These are phyloP conservation scores for Ogataea dorogensis DNA, from an alignment of 805 yeast species.

Conservation along the genomic window DNA sequence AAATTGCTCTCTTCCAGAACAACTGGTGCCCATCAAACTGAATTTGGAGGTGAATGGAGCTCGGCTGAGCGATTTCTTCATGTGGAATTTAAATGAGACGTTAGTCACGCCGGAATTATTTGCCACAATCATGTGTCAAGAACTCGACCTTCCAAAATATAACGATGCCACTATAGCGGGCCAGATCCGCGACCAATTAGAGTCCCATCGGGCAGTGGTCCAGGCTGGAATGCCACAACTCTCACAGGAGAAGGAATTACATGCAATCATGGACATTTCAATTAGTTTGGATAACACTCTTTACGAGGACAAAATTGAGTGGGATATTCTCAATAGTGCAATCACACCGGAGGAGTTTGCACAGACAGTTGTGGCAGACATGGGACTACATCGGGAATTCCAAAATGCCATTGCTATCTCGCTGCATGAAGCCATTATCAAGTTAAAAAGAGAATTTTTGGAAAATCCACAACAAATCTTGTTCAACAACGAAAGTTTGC, in stretches of 20 bases:
- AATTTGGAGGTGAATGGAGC: conserved; percentile 57
- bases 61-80: conserved; percentile 58
- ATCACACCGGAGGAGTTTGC: conserved; percentile 86
- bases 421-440: conserved; percentile 72
- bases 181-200: conserved; percentile 77
- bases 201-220: conserved; percentile 65
- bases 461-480: conserved; percentile 46
- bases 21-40: conserved; percentile 65
- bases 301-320: conserved; percentile 90
- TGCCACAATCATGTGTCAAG: conserved; percentile 76
- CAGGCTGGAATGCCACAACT: conserved; percentile 59
- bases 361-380: conserved; percentile 71
- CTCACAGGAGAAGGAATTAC: conserved; percentile 47
- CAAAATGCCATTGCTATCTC: conserved; percentile 87
- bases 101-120: conserved; percentile 69
- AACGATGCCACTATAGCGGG: conserved; percentile 63
- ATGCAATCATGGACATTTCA: conserved; percentile 76
- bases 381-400: conserved; percentile 84
- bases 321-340: conserved; percentile 65
- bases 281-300: conserved; percentile 80
- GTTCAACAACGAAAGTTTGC: conserved; percentile 36
- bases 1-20: conserved; percentile 39
- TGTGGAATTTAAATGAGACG: conserved; percentile 72
- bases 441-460: conserved; percentile 76
- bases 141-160: conserved; percentile 72